Evolutionary conservation across 2,329 filamentous ascomycete species (phyloP).

Genomic region (Aureobasidium namibiae): DNA sequence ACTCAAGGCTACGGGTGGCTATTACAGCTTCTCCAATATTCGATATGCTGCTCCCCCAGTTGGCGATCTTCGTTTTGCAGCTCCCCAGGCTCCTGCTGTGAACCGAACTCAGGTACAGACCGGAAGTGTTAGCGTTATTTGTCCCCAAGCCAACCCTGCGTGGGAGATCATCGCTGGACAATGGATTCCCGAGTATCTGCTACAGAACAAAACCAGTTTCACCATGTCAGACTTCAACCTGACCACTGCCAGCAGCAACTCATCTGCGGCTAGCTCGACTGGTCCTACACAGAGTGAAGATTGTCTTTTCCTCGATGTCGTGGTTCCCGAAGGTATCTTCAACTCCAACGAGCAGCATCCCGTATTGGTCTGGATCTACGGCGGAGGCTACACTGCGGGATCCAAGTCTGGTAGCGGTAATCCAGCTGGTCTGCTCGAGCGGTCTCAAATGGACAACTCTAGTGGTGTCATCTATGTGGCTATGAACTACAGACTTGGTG

Average conservation of each 20-base stretch:
- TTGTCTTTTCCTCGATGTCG: conserved; percentile 33
- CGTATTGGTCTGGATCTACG: conserved; percentile 38
- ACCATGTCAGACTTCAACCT: conserved; percentile 16
- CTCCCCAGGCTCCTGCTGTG: conserved; percentile 34
- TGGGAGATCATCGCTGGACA: conserved; percentile 33
- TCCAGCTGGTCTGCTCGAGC: conserved; percentile 33
- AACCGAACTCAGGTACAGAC: conserved; percentile 40
- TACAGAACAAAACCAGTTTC: conserved; percentile 18
- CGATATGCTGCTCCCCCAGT: conserved; percentile 47
- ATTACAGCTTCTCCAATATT: conserved; percentile 43
- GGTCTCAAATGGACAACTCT: conserved; percentile 31
- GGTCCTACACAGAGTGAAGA: conserved; percentile 30
- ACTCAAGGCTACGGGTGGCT: conserved; percentile 15
- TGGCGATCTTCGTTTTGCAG: conserved; percentile 43
- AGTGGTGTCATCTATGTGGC: conserved; percentile 40
- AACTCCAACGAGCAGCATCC: conserved; percentile 29
- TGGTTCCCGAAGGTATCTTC: conserved; percentile 29
- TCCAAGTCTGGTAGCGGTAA: conserved; percentile 30
- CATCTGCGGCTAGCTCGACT: conserved; percentile 8
- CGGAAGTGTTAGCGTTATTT: conserved; percentile 36
- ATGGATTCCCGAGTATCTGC: conserved; percentile 28
- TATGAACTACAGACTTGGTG: conserved; percentile 42
- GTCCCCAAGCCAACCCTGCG: conserved; percentile 36
- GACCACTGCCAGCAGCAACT: conserved; percentile 10
- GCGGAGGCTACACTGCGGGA: conserved; percentile 38